Base-by-base conservation (phyloP, 768 basidiomycete species). In the Hygrocybe punicea region DNA sequence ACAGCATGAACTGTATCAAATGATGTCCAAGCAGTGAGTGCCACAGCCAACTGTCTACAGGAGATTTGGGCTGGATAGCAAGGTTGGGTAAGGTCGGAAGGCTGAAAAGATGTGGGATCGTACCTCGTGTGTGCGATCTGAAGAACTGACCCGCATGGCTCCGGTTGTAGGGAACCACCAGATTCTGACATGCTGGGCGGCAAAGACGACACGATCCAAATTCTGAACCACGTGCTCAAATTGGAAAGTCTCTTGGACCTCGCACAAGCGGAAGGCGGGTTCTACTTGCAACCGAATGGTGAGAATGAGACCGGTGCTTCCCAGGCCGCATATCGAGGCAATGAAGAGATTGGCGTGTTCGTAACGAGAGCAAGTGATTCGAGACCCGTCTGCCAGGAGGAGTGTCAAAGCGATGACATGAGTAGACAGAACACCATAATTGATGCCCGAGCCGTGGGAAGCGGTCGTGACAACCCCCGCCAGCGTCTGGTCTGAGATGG, bases 401-500 rank as follows among this genome's bases (percentile, higher is more conserved):
- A 98, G 66, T 6, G 84, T 83, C 60, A 98, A 73, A 4, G 87
- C 84, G 63, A 82, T 78, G 53, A 93, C 92, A 61, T 87, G 82
- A 17, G 86, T 86, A 10, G 93, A 92, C 60, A 98, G 82, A 60
- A 92, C 89, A 53, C 84, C 84, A 73, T 82, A 95, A 44, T 73
- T 67, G 57, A 89, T 77, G 40, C 97, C 96, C 11, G 91, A 86
- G 52, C 95, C 97, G 77, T 99, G 97, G 0, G 95, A 95, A 7
- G 93, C 93, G 59, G 97, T 99, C 13, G 93, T 86, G 65, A 98
- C 79, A 63, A 94, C 84, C 44, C 97, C 97, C 24, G 84, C 95
- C 61, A 99, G 80, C 3, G 93, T 92, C 71, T 98, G 96, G 69
- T 97, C 94, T 35, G 93, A 96, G 65, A 99, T 98, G 25, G 93